phyloP scores from a whole-genome alignment of 169 alveolate species.

The Neospora caninum region DNA sequence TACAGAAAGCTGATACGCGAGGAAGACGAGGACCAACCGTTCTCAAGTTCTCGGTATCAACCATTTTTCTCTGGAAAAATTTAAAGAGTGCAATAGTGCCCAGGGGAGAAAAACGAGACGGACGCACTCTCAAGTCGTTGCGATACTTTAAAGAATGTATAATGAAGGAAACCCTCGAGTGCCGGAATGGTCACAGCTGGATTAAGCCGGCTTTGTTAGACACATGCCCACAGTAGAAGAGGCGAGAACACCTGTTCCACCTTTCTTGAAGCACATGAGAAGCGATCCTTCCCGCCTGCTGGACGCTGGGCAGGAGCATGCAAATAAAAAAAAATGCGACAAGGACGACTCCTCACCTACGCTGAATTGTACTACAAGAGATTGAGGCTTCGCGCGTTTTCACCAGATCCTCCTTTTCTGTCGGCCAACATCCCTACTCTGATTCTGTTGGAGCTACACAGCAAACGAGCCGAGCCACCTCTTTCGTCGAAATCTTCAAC shows the following conservation, averaged over 20 bases:
- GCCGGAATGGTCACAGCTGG: background rate
- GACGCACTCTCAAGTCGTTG: background rate
- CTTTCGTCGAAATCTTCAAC: too few species aligned
- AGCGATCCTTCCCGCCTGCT: background rate
- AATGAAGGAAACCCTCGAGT: background rate
- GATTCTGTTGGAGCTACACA: too few species aligned
- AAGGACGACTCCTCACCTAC: background rate
- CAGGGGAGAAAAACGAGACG: background rate
- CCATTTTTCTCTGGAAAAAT: too few species aligned
- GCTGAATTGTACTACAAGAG: background rate
- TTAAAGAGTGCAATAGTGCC: too few species aligned
- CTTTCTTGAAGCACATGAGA: background rate
- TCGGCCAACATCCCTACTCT: too few species aligned
- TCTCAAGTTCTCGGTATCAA: too few species aligned
- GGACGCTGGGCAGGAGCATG: background rate
- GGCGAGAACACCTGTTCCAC: background rate
- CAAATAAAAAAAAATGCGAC: background rate
- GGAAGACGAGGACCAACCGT: too few species aligned
- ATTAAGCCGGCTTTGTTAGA: background rate
- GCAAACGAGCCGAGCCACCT: too few species aligned
- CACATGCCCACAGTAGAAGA: background rate
- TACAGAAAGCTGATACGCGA: too few species aligned
- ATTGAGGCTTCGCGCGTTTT: too few species aligned
- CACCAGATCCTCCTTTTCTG: too few species aligned
- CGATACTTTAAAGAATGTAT: background rate